Percentiles rank a stretch among this genome's conserved stretches.
These are phyloP conservation scores for Ostreobium quekettii DNA, from an alignment of 139 green algal genomes.

Conservation along the genomic window DNA sequence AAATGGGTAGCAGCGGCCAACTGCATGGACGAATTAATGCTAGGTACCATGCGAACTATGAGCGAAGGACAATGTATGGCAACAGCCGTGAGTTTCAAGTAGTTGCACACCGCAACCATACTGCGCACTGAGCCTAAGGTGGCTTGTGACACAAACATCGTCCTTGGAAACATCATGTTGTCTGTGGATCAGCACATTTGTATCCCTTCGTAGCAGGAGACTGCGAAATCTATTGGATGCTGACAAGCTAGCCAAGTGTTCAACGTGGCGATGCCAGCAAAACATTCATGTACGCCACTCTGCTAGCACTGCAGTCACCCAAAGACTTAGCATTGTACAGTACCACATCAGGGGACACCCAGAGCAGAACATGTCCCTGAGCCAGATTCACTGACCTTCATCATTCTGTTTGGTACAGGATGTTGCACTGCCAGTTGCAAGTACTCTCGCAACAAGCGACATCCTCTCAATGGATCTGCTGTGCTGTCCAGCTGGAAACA, in stretches of 20 bases:
- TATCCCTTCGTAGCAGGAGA: too few species aligned
- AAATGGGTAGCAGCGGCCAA: neutral
- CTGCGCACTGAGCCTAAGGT: neutral
- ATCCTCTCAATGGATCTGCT: neutral
- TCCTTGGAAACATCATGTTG: too few species aligned
- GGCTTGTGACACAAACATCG: too few species aligned
- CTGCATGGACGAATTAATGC: slow-evolving; percentile 35
- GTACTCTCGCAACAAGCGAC: slow-evolving; percentile 73
- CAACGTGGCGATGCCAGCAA: too few species aligned
- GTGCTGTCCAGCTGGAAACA: slow-evolving; percentile 1
- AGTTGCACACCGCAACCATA: neutral
- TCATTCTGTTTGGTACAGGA: slow-evolving; percentile 74
- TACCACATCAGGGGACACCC: neutral
- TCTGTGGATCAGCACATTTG: too few species aligned
- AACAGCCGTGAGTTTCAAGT: neutral
- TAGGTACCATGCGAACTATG: slow-evolving; percentile 30
- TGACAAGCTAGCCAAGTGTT: neutral
- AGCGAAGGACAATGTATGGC: neutral
- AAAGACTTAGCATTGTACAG: neutral
- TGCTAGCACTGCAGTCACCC: neutral
- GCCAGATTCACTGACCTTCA: slow-evolving; percentile 35
- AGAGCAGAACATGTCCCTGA: neutral
- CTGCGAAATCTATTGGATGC: too few species aligned
- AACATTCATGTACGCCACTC: too few species aligned
- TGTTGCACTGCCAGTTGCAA: slow-evolving; percentile 54